Evolutionary conservation across 2,329 filamentous ascomycete species (phyloP).

Genomic region (Penicillium corylophilum): DNA sequence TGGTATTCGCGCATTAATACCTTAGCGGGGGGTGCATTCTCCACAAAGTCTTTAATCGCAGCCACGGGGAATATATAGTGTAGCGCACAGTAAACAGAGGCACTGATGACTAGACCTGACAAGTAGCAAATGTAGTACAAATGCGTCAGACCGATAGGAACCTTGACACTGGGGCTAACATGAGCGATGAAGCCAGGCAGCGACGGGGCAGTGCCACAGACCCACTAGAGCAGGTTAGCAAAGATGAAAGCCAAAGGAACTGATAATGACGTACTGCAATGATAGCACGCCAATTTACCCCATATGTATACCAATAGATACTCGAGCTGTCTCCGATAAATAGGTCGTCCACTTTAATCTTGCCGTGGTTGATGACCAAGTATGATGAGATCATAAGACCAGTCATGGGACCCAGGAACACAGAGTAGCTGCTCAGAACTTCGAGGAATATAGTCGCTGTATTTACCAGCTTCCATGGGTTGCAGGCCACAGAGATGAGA

Average conservation of each 20-base stretch:
- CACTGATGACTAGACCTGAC: background rate
- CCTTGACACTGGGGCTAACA: background rate
- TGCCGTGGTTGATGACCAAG: constrained; percentile 39
- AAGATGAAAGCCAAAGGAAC: background rate
- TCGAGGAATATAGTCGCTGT: constrained; percentile 24
- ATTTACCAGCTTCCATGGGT: constrained; percentile 27
- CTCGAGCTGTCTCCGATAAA: background rate
- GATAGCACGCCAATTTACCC: background rate
- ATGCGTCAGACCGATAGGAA: background rate
- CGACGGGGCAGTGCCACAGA: background rate
- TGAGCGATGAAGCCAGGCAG: background rate
- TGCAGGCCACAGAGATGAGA: constrained; percentile 26
- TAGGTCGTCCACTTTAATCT: constrained; percentile 30
- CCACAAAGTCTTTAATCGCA: background rate
- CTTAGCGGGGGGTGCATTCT: background rate
- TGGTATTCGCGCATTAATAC: background rate
- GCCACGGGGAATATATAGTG: background rate
- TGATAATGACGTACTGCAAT: background rate
- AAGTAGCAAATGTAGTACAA: background rate
- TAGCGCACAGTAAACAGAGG: background rate
- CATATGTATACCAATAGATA: background rate
- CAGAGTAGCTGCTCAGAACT: constrained; percentile 31
- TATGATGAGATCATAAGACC: constrained; percentile 51
- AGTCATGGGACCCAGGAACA: constrained; percentile 50
- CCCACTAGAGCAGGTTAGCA: background rate